A percentile compares a stretch with the other conserved stretches of the same genome.
Conservation (phyloP, 169 alveolate genomes). For the Cryptosporidium meleagridis region DNA sequence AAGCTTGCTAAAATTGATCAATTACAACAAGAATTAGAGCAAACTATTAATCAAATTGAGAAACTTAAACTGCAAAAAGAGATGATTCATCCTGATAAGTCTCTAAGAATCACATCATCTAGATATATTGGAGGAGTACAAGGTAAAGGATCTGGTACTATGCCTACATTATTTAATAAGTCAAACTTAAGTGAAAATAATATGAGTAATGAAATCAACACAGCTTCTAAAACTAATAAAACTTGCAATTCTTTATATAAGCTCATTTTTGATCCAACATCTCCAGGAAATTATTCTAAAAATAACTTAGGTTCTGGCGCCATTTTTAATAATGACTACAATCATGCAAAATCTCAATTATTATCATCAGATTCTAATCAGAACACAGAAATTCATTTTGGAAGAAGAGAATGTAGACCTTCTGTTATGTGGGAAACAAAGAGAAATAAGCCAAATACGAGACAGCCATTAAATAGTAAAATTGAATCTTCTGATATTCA, state of each 20-base stretch:
- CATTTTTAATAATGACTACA: background rate
- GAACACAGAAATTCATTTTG: slow-evolving; percentile 32
- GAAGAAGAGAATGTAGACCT: slow-evolving; percentile 75
- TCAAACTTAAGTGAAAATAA: background rate
- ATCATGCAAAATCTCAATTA: background rate
- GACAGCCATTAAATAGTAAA: background rate
- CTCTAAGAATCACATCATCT: slow-evolving; percentile 47
- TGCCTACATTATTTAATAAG: background rate
- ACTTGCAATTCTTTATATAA: slow-evolving; percentile 1
- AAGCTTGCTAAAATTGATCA: slow-evolving; percentile 54
- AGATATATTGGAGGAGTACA: slow-evolving; percentile 68
- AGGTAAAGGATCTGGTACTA: slow-evolving; percentile 52
- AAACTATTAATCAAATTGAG: slow-evolving; percentile 44
- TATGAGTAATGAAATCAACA: background rate
- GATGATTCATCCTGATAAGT: slow-evolving; percentile 63
- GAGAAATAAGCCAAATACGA: slow-evolving; percentile 18
- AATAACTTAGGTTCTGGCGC: background rate
- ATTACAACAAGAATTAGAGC: slow-evolving; percentile 53
- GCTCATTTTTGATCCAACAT: slow-evolving; percentile 35
- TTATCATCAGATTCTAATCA: background rate
- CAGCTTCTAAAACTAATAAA: background rate
- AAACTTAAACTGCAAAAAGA: slow-evolving; percentile 52
- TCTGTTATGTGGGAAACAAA: slow-evolving; percentile 75
- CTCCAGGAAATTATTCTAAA: background rate
- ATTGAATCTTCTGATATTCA: background rate